phyloP scores from a whole-genome alignment of 331 rosid species.

The Prunus yedoensis region DNA sequence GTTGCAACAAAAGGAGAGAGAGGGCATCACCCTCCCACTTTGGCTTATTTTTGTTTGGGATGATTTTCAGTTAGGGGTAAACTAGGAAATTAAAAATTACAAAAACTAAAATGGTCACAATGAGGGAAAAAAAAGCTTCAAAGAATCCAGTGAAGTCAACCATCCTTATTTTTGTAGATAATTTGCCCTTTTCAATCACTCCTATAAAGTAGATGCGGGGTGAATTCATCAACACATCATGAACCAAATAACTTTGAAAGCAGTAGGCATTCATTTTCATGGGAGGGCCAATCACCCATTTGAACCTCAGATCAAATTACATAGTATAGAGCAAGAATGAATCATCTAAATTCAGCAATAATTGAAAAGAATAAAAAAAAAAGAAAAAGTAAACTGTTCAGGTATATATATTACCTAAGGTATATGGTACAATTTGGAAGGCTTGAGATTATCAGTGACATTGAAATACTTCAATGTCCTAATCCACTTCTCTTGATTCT shows the following conservation, averaged over 20 bases:
- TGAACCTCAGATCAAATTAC: neutral
- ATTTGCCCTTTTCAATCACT: neutral
- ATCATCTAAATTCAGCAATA: conserved; percentile 6
- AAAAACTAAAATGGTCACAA: no score
- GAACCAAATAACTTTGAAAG: neutral
- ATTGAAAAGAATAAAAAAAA: neutral
- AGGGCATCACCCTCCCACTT: neutral
- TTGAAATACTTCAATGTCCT: conserved; percentile 65
- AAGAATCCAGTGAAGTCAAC: no score
- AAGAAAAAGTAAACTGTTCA: neutral
- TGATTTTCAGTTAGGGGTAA: neutral
- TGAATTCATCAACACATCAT: neutral
- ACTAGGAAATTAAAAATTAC: neutral
- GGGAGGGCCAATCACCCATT: neutral
- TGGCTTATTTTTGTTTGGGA: neutral
- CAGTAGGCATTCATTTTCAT: neutral
- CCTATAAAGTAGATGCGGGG: neutral
- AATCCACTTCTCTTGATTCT: conserved; percentile 86
- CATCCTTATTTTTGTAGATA: no score
- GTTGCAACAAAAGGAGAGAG: no score
- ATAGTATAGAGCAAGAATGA: neutral
- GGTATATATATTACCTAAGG: conserved; percentile 19
- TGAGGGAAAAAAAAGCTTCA: no score
- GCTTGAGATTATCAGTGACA: conserved; percentile 54
- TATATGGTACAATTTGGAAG: conserved; percentile 77